Evolutionary conservation across 805 yeast species (phyloP), one percentile per base, ranked within the genome.

Genomic region (Kurtzmaniella fragi): DNA sequence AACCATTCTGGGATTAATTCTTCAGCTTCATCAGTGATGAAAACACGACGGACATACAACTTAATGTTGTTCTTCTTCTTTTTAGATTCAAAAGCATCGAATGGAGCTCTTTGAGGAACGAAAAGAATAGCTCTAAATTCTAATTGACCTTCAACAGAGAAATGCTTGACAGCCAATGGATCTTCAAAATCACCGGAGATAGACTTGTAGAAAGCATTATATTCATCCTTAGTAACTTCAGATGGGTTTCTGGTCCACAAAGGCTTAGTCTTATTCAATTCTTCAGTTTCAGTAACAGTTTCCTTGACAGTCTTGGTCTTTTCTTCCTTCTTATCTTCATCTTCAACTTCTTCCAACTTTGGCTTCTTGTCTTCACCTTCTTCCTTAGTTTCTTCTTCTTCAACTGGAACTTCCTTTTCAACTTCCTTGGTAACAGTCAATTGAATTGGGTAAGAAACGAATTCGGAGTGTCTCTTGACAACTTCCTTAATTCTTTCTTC

Each of bases 101-200:
- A 87, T 71, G 99, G 99, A 59, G 99, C 97, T 78, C 99, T 89
- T 79, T 85, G 87, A 72, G 99, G 99, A 73, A 93, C 80, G 63
- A 88, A 93, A 59, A 93, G 77, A 62, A 93, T 93, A 49, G 99
- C 98, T 77, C 84, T 90, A 82, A 93, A 93, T 78, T 93, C 99
- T 60, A 93, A 81, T 78, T 93, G 99, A 79, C 99, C 99, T 78
- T 93, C 99, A 62, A 93, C 99, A 38, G 96, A 87, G 80, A 93
- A 93, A 76, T 93, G 99, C 81, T 93, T 93, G 54, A 93, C 98
- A 53, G 97, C 97, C 66, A 93, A 81, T 73, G 96, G 99, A 67
- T 93, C 99, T 77, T 93, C 99, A 99, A 99, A 93, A 73, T 93
- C 99, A 73, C 93, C 93, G 42, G 99, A 90, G 62, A 93, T 93